Conservation (phyloP, 139 green algal genomes). For the Chlamydomonas sphaeroides region DNA sequence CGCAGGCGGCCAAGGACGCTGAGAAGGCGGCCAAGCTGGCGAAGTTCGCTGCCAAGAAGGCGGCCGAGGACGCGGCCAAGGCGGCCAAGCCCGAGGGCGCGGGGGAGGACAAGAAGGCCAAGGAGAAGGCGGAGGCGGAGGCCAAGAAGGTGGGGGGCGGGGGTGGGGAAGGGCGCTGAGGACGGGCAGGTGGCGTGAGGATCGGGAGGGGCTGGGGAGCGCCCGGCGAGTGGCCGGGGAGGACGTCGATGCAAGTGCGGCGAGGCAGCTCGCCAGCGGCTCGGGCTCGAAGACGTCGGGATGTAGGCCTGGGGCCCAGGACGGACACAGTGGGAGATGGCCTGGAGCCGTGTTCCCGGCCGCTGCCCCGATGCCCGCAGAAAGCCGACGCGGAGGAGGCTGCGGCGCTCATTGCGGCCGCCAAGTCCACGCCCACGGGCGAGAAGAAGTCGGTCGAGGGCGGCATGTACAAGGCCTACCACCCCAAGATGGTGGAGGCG, state of each 20-base stretch:
- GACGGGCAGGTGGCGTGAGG: not conserved
- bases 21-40: conserved; percentile 83
- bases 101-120: conserved; percentile 72
- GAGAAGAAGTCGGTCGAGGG: conserved; percentile 84
- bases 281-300: too few relatives aligned
- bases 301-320: too few relatives aligned
- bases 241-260: too few relatives aligned
- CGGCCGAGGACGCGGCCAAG: conserved; percentile 52
- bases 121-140: conserved; percentile 82
- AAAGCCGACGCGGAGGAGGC: conserved; percentile 80
- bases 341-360: too few relatives aligned
- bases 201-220: too few relatives aligned
- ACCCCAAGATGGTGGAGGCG: conserved; percentile 80
- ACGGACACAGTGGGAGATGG: too few relatives aligned
- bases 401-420: conserved; percentile 61
- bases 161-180: not conserved
- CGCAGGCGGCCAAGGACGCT: conserved; percentile 53
- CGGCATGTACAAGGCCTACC: conserved; percentile 89
- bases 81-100: conserved; percentile 37
- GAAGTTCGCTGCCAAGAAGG: conserved; percentile 77
- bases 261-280: too few relatives aligned
- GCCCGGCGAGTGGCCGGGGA: not conserved
- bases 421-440: conserved; percentile 76
- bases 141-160: conserved; percentile 75
- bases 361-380: conserved; percentile 37